Base-by-base conservation (phyloP, 2,329 filamentous ascomycete species). In the Colletotrichum euphorbiae region DNA sequence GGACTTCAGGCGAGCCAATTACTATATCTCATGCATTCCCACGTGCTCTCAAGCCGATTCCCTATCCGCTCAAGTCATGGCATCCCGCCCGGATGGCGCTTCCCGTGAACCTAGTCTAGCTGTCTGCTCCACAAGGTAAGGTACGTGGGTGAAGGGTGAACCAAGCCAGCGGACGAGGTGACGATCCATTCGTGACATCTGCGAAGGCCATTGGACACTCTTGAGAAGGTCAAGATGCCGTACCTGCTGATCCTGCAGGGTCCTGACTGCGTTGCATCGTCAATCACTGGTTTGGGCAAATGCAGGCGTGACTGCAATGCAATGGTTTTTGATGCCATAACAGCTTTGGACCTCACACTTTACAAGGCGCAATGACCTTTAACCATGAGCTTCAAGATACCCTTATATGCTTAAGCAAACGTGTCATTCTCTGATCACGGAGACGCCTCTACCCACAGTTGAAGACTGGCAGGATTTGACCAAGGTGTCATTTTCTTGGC, bases 191-290 rank as follows among this genome's bases (percentile, higher is more conserved):
- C n/a, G 15, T 52, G 7, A 11, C 48, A 17, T 17, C 28, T 57
- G 54, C 46, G 28, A 46, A 36, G 12, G 15, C 28, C 33, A 17
- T 12, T 28, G 28, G 28, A 28, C 28, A 28, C 28, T 28, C 28
- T 28, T 0, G 28, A 28, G 6, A 42, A 56, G 43, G 11, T 24
- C 36, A 42, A 21, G 33, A 36, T 54, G 51, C 51, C 31, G 51
- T 54, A n/a, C 50, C 51, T 54, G 51, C 51, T 33, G 51, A 54
- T 54, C 51, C 51, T 54, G 51, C 51, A 54, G 51, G 51, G 51
- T 24, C 51, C 21, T 38, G 6, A 8, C 31, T 38, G 31, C 31
- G 6, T 7, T 5, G 33, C 51, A 8, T 54, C 51, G 11, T 33
- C 51, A 19, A 13, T 54, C 31, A 36, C 51, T 54, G 31, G 12